Percentiles rank a stretch among this genome's conserved stretches.
Evolutionary conservation across 371 early-diverging fungal genomes (phyloP).

Genomic region (Mortierella sp.): DNA sequence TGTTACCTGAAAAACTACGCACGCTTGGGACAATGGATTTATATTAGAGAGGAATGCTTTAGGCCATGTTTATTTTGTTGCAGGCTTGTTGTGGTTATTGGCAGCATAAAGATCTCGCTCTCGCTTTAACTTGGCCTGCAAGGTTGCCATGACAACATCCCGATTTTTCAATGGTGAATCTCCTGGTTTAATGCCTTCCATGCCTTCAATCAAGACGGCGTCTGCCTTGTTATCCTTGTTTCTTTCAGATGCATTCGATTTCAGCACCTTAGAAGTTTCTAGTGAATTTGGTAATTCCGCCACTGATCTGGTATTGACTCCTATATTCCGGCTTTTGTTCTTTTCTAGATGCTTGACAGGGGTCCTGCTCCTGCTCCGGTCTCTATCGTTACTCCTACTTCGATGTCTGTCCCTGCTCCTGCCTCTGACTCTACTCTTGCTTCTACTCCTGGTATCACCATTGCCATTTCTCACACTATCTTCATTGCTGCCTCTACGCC

Average conservation of each 20-base stretch:
- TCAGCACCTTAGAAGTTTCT: no score
- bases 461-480: background rate
- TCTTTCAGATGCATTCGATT: no score
- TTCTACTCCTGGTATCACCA: background rate
- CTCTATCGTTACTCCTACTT: conserved; percentile 13
- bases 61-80: background rate
- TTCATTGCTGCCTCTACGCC: background rate
- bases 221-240: no score
- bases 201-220: no score
- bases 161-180: background rate
- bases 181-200: background rate
- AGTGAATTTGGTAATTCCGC: background rate
- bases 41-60: no score
- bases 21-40: no score
- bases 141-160: conserved; percentile 5
- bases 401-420: conserved; percentile 9
- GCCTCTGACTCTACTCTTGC: background rate
- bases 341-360: background rate
- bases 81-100: background rate
- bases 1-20: conserved; percentile 1
- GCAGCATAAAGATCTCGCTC: conserved; percentile 31
- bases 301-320: no score
- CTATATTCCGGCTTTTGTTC: background rate
- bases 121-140: conserved; percentile 26
- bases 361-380: conserved; percentile 5